Conservation (phyloP, 1,139 yeast genomes). For the Casaregolazyma suthepensis region DNA sequence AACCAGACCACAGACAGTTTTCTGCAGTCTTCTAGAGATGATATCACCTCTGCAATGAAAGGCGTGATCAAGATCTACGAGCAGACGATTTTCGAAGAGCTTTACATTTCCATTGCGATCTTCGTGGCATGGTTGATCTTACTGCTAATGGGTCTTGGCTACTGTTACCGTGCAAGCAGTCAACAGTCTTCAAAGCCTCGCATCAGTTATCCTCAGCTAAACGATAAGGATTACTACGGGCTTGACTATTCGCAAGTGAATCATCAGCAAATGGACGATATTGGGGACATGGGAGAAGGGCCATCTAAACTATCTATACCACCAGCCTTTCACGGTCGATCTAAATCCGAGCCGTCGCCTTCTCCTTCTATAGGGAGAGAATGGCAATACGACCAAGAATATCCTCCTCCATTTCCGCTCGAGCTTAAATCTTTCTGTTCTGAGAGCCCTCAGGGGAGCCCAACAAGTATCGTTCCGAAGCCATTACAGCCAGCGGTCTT, state of each 20-base stretch:
- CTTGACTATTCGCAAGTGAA: background rate
- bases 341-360: slow-evolving; percentile 1
- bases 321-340: background rate
- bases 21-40: slow-evolving; percentile 7
- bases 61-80: slow-evolving; percentile 18
- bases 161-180: slow-evolving; percentile 14
- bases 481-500: background rate
- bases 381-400: slow-evolving; percentile 1
- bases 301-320: background rate
- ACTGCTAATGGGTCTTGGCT: slow-evolving; percentile 19
- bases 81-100: slow-evolving; percentile 19
- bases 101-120: slow-evolving; percentile 21
- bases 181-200: background rate
- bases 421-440: background rate
- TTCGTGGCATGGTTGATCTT: slow-evolving; percentile 22
- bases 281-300: background rate
- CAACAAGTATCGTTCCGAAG: background rate
- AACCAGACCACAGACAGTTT: background rate
- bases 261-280: background rate
- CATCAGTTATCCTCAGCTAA: background rate
- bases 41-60: slow-evolving; percentile 8
- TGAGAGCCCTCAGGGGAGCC: background rate
- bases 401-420: slow-evolving; percentile 1
- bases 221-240: background rate
- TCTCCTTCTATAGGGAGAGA: slow-evolving; percentile 1